Evolutionary conservation across 345 rosid genomes (phyloP), one percentile per base, ranked within the genome.

Genomic region (Schrenkiella parvula): DNA sequence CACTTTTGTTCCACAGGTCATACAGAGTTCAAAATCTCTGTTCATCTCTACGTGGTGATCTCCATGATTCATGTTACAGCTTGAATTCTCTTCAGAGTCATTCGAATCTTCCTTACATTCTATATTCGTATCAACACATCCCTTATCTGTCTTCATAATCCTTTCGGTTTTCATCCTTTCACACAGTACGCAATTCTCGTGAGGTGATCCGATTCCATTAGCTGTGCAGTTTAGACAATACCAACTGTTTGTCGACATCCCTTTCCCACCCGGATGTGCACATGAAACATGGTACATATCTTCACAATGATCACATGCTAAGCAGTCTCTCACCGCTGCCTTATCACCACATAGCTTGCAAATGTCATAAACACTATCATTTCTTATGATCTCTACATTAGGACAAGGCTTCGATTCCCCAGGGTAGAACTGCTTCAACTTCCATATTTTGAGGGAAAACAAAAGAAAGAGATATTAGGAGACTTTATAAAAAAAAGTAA

Each of bases 241-340:
- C 99, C 98, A 95, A 39, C 78, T 84, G 74, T 51, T 82, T 0
- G 76, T 84, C 15, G 92, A 86, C 65, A 86, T 88, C 78, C 80
- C 85, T 56, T 79, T 80, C 61, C 84, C 82, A 59, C 88, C 87
- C 34, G 96, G 95, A 61, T 86, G 79, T 56, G 86, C 89, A 72
- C 98, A 95, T 59, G 88, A 78, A 78, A 91, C 82, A 72, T 91
- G 99, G 80, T 86, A 88, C 73, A 83, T 82, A 61, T 86, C 89
- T 78, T 91, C 96, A 11, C 99, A 95, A 29, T 93, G 88, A 82
- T 89, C 93, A 73, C 98, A 95, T 17, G 89, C 87, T 77, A 95
- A 83, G 71, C 84, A 84, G 56, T 85, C 83, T 78, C 57, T 79
- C 66, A 76, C 89, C 52, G 78, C 87, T 72, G 92, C 93, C 51